Evolutionary conservation across 805 yeast species (phyloP).

Genomic region (Wickerhamiella bombiphila): DNA sequence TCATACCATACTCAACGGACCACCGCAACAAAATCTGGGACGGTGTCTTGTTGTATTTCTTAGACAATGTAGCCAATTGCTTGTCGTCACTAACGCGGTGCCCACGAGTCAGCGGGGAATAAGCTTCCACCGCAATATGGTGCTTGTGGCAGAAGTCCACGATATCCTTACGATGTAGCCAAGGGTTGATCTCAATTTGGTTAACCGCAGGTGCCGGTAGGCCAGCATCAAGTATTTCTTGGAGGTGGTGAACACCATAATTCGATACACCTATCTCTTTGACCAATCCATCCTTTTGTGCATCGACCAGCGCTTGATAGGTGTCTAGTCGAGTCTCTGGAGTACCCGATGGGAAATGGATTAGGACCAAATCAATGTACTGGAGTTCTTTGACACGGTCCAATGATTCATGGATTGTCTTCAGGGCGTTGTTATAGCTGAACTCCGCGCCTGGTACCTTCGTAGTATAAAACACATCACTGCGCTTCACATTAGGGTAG

Average conservation of each 20-base stretch:
- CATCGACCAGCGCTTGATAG: constrained; percentile 44
- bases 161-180: constrained; percentile 55
- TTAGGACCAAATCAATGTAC: constrained; percentile 60
- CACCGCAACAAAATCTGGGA: constrained; percentile 37
- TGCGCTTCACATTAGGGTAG: constrained; percentile 37
- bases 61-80: constrained; percentile 22
- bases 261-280: constrained; percentile 51
- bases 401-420: constrained; percentile 44
- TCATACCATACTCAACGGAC: constrained; percentile 34
- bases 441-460: constrained; percentile 58
- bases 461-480: constrained; percentile 40
- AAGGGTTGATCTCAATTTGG: constrained; percentile 75
- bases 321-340: constrained; percentile 29
- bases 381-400: constrained; percentile 36
- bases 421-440: constrained; percentile 42
- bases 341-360: constrained; percentile 35
- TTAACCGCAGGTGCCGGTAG: constrained; percentile 45
- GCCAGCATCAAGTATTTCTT: constrained; percentile 34
- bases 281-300: constrained; percentile 35
- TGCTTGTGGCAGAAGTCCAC: constrained; percentile 43
- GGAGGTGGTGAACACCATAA: constrained; percentile 41
- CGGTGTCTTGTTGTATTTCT: constrained; percentile 28
- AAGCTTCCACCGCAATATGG: constrained; percentile 55
- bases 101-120: constrained; percentile 65
- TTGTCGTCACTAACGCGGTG: constrained; percentile 30